These are phyloP conservation scores for Wickerhamiella infanticola DNA, from an alignment of 1,139 yeast genomes.

Conservation along the genomic window DNA sequence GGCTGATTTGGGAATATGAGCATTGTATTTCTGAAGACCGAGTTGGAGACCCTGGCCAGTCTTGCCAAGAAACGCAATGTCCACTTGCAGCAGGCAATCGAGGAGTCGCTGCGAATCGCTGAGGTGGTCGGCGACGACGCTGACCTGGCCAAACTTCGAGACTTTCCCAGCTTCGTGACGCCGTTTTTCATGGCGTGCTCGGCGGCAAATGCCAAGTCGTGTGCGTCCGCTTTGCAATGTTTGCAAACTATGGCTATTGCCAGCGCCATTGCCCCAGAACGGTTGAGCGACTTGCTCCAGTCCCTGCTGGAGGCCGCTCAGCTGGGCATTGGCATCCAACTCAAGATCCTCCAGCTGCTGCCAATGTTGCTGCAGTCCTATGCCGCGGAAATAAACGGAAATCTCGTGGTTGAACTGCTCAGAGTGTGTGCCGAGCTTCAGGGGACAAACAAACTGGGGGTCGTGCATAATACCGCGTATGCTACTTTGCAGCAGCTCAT, in stretches of 20 bases:
- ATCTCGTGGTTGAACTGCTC: constrained; percentile 41
- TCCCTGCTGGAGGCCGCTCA: constrained; percentile 62
- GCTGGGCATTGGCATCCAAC: constrained; percentile 66
- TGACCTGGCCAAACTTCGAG: constrained; percentile 9
- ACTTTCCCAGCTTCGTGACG: constrained; percentile 37
- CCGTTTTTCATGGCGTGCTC: constrained; percentile 67
- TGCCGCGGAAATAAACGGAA: constrained; percentile 38
- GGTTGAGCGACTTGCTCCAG: constrained; percentile 41
- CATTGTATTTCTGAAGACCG: constrained; percentile 1
- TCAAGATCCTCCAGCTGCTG: constrained; percentile 71
- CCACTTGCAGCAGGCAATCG: neutral
- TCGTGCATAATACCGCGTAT: constrained; percentile 80
- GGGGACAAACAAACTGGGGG: constrained; percentile 49
- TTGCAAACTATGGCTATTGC: constrained; percentile 42
- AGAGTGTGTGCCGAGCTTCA: constrained; percentile 60
- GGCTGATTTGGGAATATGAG: neutral
- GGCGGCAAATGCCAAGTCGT: constrained; percentile 58
- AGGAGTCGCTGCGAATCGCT: constrained; percentile 1
- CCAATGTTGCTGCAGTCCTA: constrained; percentile 63
- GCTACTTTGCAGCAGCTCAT: constrained; percentile 84
- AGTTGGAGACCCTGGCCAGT: neutral
- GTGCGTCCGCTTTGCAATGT: constrained; percentile 55
- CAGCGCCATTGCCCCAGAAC: constrained; percentile 36
- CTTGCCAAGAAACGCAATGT: neutral
- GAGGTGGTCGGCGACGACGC: neutral